These are phyloP conservation scores for Orbilia oligospora DNA, from an alignment of 2,329 filamentous ascomycete species.

Conservation along the genomic window DNA sequence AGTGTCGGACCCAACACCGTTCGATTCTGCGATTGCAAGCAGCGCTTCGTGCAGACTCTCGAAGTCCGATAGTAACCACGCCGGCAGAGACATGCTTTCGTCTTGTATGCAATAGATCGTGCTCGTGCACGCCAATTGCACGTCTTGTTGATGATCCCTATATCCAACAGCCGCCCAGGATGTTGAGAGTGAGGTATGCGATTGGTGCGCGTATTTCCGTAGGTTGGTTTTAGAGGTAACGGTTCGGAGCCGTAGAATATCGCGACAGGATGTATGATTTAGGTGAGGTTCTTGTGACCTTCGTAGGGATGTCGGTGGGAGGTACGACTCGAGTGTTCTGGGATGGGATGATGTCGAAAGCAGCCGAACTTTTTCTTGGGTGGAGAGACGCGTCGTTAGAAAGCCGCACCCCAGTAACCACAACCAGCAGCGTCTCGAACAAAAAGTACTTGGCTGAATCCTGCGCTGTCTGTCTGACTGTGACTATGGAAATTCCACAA, in stretches of 20 bases:
- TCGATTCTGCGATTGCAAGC: conserved; percentile 79
- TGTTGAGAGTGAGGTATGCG: conserved; percentile 15
- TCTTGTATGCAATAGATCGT: conserved; percentile 30
- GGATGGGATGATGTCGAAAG: conserved; percentile 38
- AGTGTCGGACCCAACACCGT: conserved; percentile 64
- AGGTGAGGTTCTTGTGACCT: conserved; percentile 18
- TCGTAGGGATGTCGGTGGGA: conserved; percentile 35
- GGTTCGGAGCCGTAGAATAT: conserved; percentile 21
- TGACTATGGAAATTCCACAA: background rate
- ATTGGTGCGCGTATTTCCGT: conserved; percentile 46
- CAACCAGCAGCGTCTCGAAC: conserved; percentile 18
- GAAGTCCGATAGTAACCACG: conserved; percentile 71
- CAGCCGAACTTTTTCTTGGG: conserved; percentile 58
- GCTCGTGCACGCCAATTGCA: conserved; percentile 45
- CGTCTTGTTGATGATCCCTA: conserved; percentile 44
- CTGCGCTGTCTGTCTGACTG: conserved; percentile 6
- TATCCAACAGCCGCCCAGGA: conserved; percentile 12
- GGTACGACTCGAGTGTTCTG: conserved; percentile 39
- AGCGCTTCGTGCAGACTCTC: conserved; percentile 90
- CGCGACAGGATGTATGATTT: conserved; percentile 30
- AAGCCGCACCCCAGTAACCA: conserved; percentile 45
- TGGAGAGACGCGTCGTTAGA: conserved; percentile 58
- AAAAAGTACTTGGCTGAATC: conserved; percentile 14
- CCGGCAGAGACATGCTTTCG: conserved; percentile 48
- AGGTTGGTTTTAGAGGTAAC: background rate